Evolutionary conservation across 2,329 filamentous ascomycete genomes (phyloP), one percentile per base, ranked within the genome.

Genomic region (Fusarium sp.): DNA sequence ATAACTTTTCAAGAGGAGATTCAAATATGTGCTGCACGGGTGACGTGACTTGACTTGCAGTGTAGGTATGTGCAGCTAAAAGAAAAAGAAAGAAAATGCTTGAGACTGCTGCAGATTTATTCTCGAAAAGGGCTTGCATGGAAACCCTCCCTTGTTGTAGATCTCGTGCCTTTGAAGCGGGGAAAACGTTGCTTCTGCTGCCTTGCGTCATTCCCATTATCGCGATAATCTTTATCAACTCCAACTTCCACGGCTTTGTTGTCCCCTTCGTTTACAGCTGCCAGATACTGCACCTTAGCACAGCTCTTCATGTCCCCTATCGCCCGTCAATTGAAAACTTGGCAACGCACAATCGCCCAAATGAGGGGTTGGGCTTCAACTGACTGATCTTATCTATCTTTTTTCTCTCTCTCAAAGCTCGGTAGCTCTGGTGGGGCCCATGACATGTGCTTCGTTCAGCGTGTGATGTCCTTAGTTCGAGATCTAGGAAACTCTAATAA

Each of bases 401-500:
- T 20, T 19, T 19, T 22, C 13, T 5, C 0, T 15, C 45, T 35
- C 13, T 3, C 10, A 11, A 10, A 39, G 32, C 26, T n/a, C n/a
- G 11, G 35, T 37, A n/a, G 35, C 17, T 17, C 35, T 19, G 11
- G 33, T 35, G 35, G 15, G n/a, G 17, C 17, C 9, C 35, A 15
- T 33, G 30, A 4, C n/a, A 37, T 37, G 17, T n/a, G 35, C 35
- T 19, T 10, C 35, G 15, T n/a, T 19, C 22, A 26, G 46, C 46
- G 13, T 58, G 40, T 64, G 51, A 64, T 30, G 10, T 24, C 10
- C 7, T 20, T 51, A 64, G 51, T 11, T 33, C 4, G 8, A 10
- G 20, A 47, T 30, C 61, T 64, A 64, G n/a, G 24, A 37, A 64
- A 59, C 52, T 58, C 46, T 64, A 64, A 33, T 37, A 11, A 11